Evolutionary conservation across 106 monocot genomes (phyloP).

Genomic region (Triglochin maritima): DNA sequence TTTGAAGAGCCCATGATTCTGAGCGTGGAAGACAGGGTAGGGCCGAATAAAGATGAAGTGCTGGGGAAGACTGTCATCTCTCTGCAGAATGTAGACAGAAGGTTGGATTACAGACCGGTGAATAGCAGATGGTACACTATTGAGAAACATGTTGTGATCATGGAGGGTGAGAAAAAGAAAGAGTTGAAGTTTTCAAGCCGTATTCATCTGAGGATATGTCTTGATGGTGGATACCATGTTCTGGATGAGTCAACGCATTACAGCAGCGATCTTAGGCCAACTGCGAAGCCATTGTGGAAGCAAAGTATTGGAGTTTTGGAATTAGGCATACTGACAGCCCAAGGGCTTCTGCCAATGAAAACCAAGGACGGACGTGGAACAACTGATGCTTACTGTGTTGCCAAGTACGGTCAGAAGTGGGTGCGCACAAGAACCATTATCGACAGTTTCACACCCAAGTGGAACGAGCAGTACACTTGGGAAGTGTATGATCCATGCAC

Average conservation of each 20-base stretch:
- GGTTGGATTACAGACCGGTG: slow-evolving; percentile 11
- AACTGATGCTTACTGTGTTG: slow-evolving; percentile 22
- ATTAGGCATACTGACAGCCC: slow-evolving; percentile 18
- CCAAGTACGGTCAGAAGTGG: slow-evolving; percentile 33
- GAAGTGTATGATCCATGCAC: slow-evolving; percentile 26
- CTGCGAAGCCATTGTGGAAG: slow-evolving; percentile 16
- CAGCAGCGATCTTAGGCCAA: slow-evolving; percentile 23
- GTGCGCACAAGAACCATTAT: slow-evolving; percentile 19
- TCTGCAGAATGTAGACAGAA: slow-evolving; percentile 8
- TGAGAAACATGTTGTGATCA: slow-evolving; percentile 6
- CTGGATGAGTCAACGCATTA: slow-evolving; percentile 22
- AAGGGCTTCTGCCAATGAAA: slow-evolving; percentile 20
- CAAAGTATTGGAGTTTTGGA: slow-evolving; percentile 22
- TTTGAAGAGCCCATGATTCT: slow-evolving; percentile 19
- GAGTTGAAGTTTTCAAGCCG: slow-evolving; percentile 14
- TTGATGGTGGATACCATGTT: slow-evolving; percentile 25
- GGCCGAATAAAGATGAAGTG: slow-evolving; percentile 14
- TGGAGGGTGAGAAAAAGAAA: slow-evolving; percentile 17
- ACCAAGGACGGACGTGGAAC: slow-evolving; percentile 25
- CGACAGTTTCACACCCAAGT: slow-evolving; percentile 16
- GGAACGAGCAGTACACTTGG: slow-evolving; percentile 33
- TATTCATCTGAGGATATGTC: slow-evolving; percentile 20
- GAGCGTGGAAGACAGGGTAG: slow-evolving; percentile 18
- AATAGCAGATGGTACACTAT: slow-evolving; percentile 12
- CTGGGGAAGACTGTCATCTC: slow-evolving; percentile 13